Base-by-base conservation (phyloP, 768 basidiomycete genomes). In the Lyophyllum semitale region DNA sequence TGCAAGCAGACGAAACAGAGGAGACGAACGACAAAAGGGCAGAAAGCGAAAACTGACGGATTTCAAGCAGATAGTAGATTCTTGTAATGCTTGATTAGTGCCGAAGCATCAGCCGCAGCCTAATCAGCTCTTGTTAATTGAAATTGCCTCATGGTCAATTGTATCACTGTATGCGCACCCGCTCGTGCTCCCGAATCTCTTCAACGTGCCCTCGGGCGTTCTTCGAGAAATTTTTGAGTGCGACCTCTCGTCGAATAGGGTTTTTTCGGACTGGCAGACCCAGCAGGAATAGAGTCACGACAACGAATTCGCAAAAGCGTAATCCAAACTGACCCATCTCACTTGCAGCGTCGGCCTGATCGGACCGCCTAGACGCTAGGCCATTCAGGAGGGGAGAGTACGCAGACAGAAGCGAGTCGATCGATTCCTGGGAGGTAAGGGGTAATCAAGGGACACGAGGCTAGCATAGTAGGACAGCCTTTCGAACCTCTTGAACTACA, bases 71-170 rank as follows among this genome's bases (percentile, higher is more conserved):
- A 59, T 18, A 74, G 54, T 22, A 75, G 63, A 27, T 59, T 60
- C 53, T 76, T 74, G 54, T 70, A 73, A 46, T 71, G 64, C 53
- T 69, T 72, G 54, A 75, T 72, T 26, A 73, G 55, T 15, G 60
- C 64, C 12, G 70, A 65, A 15, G 74, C 73, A 48, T 76, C 74
- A 20, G 69, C 69, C 7, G 71, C 71, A 52, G 53, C 42, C 74
- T 76, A 54, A 29, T 17, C 12, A 27, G 29, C 9, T n/a, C 4
- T n/a, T n/a, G 11, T n/a, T 9, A 35, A 29, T 44, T 38, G 45
- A n/a, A 37, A 12, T 15, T 45, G 18, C 30, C 42, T 46, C n/a
- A 48, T 8, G 30, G 25, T 22, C 23, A 17, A 33, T 17, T 12
- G 7, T 2, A 15, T 23, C 41, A 25, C 11, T 53, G 29, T 57